Evolutionary conservation across 2,329 filamentous ascomycete species (phyloP).

Genomic region (Catunica adiposa): DNA sequence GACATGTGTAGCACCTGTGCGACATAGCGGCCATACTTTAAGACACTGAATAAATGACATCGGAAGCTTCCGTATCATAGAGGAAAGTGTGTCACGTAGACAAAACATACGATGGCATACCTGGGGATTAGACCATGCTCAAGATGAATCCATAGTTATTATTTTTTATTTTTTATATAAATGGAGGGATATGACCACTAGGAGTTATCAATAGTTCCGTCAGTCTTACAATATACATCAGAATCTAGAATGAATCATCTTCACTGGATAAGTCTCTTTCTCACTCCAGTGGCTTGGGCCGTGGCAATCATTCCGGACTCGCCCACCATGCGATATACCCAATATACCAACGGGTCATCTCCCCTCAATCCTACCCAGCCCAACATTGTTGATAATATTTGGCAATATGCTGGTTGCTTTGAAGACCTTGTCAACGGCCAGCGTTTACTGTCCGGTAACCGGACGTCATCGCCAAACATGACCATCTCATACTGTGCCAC

Average conservation of each 20-base stretch:
- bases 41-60: not conserved
- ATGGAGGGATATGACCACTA: too few species aligned
- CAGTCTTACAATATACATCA: too few species aligned
- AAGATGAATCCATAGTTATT: too few species aligned
- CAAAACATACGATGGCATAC: too few species aligned
- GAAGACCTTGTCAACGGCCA: constrained; percentile 16
- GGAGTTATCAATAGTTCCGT: too few species aligned
- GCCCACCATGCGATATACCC: not conserved
- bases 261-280: not conserved
- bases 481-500: constrained; percentile 17
- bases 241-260: too few species aligned
- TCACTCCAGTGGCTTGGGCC: not conserved
- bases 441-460: constrained; percentile 9
- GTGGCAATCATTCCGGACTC: not conserved
- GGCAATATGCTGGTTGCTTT: constrained; percentile 18
- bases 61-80: not conserved
- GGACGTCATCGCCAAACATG: constrained; percentile 15
- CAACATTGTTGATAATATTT: constrained; percentile 14
- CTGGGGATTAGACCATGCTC: too few species aligned
- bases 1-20: not conserved
- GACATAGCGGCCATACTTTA: not conserved
- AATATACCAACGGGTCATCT: not conserved
- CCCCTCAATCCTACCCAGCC: constrained; percentile 4
- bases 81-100: too few species aligned
- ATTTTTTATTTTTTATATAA: too few species aligned